These are phyloP conservation scores for Aspergillus neotritici DNA, from an alignment of 2,329 filamentous ascomycete genomes.

Conservation along the genomic window DNA sequence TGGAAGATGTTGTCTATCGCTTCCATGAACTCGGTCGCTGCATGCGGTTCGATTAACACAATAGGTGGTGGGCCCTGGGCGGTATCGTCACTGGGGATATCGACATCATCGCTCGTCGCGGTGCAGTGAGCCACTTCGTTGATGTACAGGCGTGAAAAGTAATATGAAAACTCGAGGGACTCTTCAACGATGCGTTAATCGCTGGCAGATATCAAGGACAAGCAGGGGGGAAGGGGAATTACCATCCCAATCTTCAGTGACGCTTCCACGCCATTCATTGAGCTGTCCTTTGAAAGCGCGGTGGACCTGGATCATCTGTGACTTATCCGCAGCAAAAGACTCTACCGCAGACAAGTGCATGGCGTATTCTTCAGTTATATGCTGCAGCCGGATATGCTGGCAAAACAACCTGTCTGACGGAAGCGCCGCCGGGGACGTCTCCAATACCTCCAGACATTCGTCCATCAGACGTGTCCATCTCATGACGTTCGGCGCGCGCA, in stretches of 20 bases:
- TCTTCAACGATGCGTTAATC: neutral
- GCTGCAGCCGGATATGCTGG: neutral
- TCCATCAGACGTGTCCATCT: constrained; percentile 3
- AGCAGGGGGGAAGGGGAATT: neutral
- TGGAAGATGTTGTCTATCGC: neutral
- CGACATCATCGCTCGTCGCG: neutral
- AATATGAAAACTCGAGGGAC: constrained; percentile 2
- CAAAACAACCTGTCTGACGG: neutral
- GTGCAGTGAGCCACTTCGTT: constrained; percentile 1
- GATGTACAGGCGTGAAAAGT: constrained; percentile 2
- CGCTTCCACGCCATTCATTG: neutral
- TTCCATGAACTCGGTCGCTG: neutral
- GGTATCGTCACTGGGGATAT: neutral
- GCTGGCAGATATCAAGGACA: neutral
- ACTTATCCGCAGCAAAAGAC: neutral
- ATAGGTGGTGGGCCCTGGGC: neutral
- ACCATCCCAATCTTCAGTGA: neutral
- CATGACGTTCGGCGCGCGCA: constrained; percentile 1
- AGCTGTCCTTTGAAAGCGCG: neutral
- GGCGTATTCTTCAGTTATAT: neutral
- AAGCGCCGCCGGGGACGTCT: neutral
- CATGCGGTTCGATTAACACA: neutral
- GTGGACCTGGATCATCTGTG: neutral
- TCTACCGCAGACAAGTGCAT: neutral
- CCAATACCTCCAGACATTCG: neutral